Evolutionary conservation across 768 basidiomycete genomes (phyloP), one percentile per base, ranked within the genome.

Genomic region (Pilatotrama ljubarskyi): DNA sequence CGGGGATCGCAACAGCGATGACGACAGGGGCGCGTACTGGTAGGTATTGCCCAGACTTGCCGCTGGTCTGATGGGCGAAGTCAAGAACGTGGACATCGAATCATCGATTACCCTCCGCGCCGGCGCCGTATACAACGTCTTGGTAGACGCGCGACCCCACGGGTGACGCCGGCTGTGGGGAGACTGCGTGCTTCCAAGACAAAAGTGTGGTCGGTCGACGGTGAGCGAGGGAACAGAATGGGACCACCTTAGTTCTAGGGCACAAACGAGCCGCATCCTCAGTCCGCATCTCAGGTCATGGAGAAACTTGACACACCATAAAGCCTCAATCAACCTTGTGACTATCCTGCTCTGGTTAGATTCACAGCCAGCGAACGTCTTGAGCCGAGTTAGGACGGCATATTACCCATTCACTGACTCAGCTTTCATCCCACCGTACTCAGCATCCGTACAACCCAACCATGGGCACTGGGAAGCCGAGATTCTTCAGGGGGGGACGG

Each of bases 11-110:
- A 48, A 24, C 37, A 41, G 38, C 29, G 38, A 49, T 57, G 55
- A 57, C 55, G 47, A 57, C 37, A 57, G 46, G 55, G 55, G 55
- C 25, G 2, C 55, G 36, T 14, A 38, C 55, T 22, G 17, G 15
- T 32, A 38, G 25, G 46, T 38, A 47, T 48, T 56, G 46, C 55
- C 44, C 29, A 32, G 29, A 32, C 4, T 32, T 10, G 35, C 46
- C 37, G 18, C 22, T 49, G 44, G 20, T 48, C 11, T 24, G 32
- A 32, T 32, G 29, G 29, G 10, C 5, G 29, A 32, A 32, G 29
- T 32, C 29, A 22, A 35, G 29, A 47, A 40, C 35, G 24, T 51
- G 36, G 20, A 8, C 36, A 37, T 42, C 26, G 51, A 52, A 41
- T 29, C 36, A 37, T 42, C 26, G 51, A 52, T 52, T 29, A 42